Percentiles rank a stretch among this genome's conserved stretches.
Conservation (phyloP, 2,329 filamentous ascomycete species). For the Penicillium sp. region DNA sequence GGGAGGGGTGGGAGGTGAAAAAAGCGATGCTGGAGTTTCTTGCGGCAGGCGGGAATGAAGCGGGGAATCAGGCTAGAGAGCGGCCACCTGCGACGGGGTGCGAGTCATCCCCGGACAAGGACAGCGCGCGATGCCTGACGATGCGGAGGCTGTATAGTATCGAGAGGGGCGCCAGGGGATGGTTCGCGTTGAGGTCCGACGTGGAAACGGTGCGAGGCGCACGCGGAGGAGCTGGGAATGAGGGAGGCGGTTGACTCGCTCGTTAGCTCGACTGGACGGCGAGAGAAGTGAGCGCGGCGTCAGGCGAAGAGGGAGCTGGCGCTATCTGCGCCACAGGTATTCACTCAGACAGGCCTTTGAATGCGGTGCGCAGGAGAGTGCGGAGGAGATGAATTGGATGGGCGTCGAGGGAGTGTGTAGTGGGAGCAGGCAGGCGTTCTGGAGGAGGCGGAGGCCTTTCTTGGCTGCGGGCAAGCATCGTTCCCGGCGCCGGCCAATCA, state of each 20-base stretch:
- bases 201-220: conserved; percentile 5
- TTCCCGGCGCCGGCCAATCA: conserved; percentile 10
- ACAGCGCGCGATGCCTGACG: conserved; percentile 9
- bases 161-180: neutral
- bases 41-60: conserved; percentile 38
- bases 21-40: conserved; percentile 17
- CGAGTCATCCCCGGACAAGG: conserved; percentile 38
- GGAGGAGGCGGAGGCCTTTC: conserved; percentile 2
- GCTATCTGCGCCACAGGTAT: conserved; percentile 8
- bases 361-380: neutral
- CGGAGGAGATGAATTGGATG: conserved; percentile 1
- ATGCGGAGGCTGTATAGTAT: neutral
- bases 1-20: conserved; percentile 19
- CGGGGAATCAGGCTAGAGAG: conserved; percentile 38
- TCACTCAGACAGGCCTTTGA: neutral
- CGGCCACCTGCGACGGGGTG: conserved; percentile 33
- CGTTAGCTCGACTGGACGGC: conserved; percentile 8
- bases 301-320: conserved; percentile 11
- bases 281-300: conserved; percentile 13
- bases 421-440: conserved; percentile 6
- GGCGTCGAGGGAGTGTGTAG: conserved; percentile 5
- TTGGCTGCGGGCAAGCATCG: conserved; percentile 8
- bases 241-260: conserved; percentile 11
- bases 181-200: neutral
- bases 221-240: conserved; percentile 5